phyloP scores from a whole-genome alignment of 1,284 basidiomycete genomes.

The Rhodotorula sp. region DNA sequence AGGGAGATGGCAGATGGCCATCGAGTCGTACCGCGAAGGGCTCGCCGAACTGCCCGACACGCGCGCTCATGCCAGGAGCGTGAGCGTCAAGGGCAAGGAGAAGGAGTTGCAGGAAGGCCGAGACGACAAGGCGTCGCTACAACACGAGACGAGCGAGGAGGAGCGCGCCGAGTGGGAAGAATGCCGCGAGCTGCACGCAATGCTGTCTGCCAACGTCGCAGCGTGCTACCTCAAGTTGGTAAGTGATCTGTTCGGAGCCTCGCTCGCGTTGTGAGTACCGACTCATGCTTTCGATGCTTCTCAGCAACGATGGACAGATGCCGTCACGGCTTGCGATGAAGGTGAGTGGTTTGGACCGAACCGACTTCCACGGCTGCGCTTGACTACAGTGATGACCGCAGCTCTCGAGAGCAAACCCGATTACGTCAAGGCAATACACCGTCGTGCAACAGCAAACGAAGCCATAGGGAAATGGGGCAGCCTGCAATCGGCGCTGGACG shows the following conservation, averaged over 20 bases:
- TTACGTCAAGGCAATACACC: constrained; percentile 83
- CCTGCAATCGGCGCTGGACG: constrained; percentile 76
- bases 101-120: constrained; percentile 13
- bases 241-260: neutral
- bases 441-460: constrained; percentile 81
- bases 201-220: constrained; percentile 35
- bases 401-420: constrained; percentile 78
- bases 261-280: no score
- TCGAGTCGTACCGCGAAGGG: constrained; percentile 33
- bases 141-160: neutral
- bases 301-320: constrained; percentile 71
- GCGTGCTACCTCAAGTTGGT: constrained; percentile 40
- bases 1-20: constrained; percentile 29
- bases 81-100: constrained; percentile 23
- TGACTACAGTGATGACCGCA: constrained; percentile 47
- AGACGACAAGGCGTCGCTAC: neutral
- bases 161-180: constrained; percentile 23
- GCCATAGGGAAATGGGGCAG: constrained; percentile 76
- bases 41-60: constrained; percentile 31
- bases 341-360: constrained; percentile 52
- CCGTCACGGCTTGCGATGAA: constrained; percentile 70
- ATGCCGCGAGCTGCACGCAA: constrained; percentile 21
- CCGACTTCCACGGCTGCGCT: accelerated
- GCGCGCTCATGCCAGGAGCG: neutral
- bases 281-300: neutral